Base-by-base conservation (phyloP, 2,329 filamentous ascomycete genomes). In the Ascochyta clinopodiicola region DNA sequence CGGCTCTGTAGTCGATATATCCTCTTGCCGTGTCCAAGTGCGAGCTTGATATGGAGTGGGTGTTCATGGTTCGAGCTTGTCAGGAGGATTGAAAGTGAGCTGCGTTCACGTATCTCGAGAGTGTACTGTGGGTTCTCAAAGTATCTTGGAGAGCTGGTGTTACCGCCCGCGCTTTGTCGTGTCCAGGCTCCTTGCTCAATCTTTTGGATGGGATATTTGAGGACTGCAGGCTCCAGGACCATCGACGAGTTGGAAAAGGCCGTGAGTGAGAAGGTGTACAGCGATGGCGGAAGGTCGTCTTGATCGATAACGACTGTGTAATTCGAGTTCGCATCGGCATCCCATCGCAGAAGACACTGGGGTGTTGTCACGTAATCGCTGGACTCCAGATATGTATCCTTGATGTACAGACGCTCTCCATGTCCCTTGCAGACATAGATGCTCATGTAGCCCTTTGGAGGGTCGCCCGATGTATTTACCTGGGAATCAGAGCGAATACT, bases 301-400 rank as follows among this genome's bases (percentile, higher is more conserved):
- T 96, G 89, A 15, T 92, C 88, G 25, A 92, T 81, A 7, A 93
- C 90, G 5, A 90, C 79, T 0, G 85, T 88, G 64, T 86, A 86
- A 0, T 77, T 77, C 10, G 78, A 77, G 15, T 77, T 73, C 1
- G 81, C 72, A n/a, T 81, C 75, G 54, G 82, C 81, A 25, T 90
- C 84, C 57, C 96, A 83, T 54, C 89, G 88, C 39, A 96, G 86
- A 7, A 99, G 84, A 0, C 91, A 96, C 73, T 98, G 96, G 1
- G 92, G 92, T 2, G 93, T 96, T 75, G 97, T 94, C 31, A 98
- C 92, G 60, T 91, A 96, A n/a, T 91, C 90, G 0, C 89, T 90
- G 32, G 89, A 86, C 65, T 91, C 86, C 0, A 90, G 74, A 22
- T 87, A 84, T 6, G 86, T 86, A 51, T 94, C 90, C 48, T 86